These are phyloP conservation scores for Mortierella sp. DNA, from an alignment of 371 early-diverging fungal genomes.

Conservation along the genomic window DNA sequence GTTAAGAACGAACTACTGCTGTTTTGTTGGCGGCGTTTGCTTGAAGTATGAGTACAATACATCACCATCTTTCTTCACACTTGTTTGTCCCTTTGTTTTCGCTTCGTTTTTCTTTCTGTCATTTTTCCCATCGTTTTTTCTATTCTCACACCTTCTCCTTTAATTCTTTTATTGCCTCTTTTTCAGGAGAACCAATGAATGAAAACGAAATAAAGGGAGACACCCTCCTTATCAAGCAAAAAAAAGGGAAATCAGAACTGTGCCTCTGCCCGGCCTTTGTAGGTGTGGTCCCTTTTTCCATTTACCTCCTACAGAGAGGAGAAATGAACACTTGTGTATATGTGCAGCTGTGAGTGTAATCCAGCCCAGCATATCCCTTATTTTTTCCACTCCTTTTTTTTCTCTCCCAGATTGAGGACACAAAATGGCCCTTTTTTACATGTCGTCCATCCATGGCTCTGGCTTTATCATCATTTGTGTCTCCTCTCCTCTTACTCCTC, in stretches of 20 bases:
- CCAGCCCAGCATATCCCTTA: background rate
- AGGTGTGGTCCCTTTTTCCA: background rate
- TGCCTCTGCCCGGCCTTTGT: background rate
- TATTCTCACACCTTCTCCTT: constrained; percentile 40
- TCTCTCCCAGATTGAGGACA: background rate
- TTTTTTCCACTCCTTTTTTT: background rate
- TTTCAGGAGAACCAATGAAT: background rate
- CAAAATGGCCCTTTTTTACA: background rate
- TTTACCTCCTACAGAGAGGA: background rate
- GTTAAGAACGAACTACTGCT: background rate
- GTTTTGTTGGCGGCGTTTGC: background rate
- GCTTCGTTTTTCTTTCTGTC: background rate
- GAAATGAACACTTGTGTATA: background rate
- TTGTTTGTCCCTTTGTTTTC: background rate
- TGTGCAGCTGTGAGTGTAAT: background rate
- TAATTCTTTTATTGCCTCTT: background rate
- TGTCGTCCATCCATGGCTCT: no score
- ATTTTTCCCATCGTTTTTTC: background rate
- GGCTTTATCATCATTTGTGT: background rate
- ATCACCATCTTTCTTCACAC: background rate
- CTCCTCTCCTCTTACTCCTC: background rate
- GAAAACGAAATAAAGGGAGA: background rate
- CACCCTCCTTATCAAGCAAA: background rate
- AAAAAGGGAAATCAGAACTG: background rate
- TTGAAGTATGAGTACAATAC: background rate